Evolutionary conservation across 1,284 basidiomycete species (phyloP), one percentile per base, ranked within the genome.

Genomic region (Ustilago curta): DNA sequence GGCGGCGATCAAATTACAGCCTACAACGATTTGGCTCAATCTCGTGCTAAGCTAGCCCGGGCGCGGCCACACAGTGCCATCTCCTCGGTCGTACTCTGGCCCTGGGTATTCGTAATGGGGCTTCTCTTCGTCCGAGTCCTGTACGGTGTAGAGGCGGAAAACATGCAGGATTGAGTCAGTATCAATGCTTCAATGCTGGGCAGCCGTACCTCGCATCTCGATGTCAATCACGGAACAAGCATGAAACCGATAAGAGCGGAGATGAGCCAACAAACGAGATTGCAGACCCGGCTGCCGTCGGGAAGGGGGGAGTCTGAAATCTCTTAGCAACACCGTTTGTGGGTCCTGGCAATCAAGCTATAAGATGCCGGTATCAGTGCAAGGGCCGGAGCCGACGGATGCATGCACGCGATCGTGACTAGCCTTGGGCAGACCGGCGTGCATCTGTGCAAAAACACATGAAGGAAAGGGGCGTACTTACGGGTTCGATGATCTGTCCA

Each of bases 401-500:
- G 43, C 43, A n/a, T 27, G 42, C 21, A 25, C 43, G 21, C 42
- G 25, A 12, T 6, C 19, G 21, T 9, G 31, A 27, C 0, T 7
- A 48, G n/a, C 40, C 18, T 42, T 18, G 45, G 27, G 43, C 43
- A 14, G 25, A 16, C 5, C 4, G 3, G 11, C 27, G 23, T 14
- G 23, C 23, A 45, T 18, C 23, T 27, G 21, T 12, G 43, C 25
- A 47, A 47, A 1, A 29, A 23, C 40, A 19, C 21, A 19, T 29
- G 48, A 25, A 1, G 4, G 12, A 14, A 14, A 37, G 35, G 14
- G 16, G 35, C 35, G 16, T 4, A 76, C 74, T 62, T 63, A 78
- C 79, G 21, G 83, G 83, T 58, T 84, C 83, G 25, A 84, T 68
- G 48, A 84, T 82, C 54, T 80, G 78, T 8, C 83, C 83, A 48